phyloP scores from a whole-genome alignment of 495 filamentous ascomycete genomes.

The Penicillium roqueforti region DNA sequence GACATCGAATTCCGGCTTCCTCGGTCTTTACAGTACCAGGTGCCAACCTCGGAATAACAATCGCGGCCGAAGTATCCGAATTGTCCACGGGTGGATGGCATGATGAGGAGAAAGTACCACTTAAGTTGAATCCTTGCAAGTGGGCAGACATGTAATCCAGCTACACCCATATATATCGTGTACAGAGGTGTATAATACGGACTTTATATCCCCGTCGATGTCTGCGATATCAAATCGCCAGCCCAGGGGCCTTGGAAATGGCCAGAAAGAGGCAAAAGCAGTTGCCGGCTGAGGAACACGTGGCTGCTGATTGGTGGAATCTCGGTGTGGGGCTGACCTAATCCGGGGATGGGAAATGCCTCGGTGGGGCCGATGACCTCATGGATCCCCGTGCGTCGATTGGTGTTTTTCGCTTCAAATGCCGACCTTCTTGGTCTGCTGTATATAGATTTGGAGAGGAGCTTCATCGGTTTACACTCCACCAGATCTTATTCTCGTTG shows the following conservation, averaged over 20 bases:
- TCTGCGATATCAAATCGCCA: background rate
- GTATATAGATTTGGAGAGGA: background rate
- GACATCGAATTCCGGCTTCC: slow-evolving; percentile 1
- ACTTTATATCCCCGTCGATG: background rate
- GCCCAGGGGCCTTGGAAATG: too few relatives aligned
- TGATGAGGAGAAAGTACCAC: background rate
- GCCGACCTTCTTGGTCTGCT: slow-evolving; percentile 19
- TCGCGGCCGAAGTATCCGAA: slow-evolving; percentile 4
- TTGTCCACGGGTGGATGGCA: background rate
- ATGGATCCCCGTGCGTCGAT: background rate
- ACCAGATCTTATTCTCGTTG: background rate
- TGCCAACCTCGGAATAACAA: slow-evolving; percentile 5
- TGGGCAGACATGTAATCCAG: too few relatives aligned
- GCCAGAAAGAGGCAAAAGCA: slow-evolving; percentile 10
- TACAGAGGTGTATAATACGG: too few relatives aligned
- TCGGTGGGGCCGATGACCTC: slow-evolving; percentile 16
- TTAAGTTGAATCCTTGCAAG: background rate
- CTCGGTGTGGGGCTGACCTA: slow-evolving; percentile 1
- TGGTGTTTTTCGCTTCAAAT: slow-evolving; percentile 7
- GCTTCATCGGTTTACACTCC: background rate
- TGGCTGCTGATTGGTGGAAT: slow-evolving; percentile 18
- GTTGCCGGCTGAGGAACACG: slow-evolving; percentile 16
- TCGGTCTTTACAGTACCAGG: background rate
- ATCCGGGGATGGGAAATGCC: slow-evolving; percentile 18
- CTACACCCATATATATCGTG: too few relatives aligned